Conservation (phyloP, 805 yeast species). For the Yarrowia sp. region DNA sequence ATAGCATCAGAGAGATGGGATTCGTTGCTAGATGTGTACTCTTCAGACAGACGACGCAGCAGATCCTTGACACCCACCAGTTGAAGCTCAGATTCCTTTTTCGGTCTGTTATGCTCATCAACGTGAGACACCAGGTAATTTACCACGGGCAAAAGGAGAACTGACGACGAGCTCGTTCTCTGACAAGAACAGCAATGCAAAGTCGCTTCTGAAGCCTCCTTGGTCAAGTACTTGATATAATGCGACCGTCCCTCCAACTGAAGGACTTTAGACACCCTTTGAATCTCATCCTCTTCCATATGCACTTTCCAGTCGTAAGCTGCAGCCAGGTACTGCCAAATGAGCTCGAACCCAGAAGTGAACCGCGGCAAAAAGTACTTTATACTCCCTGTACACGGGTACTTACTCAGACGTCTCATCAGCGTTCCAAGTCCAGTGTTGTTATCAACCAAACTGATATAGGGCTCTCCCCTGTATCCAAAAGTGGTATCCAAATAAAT, state of each 20-base stretch:
- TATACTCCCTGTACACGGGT: constrained; percentile 10
- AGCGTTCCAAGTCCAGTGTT: constrained; percentile 3
- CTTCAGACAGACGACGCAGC: constrained; percentile 2
- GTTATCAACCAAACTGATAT: constrained; percentile 16
- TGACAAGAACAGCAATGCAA: constrained; percentile 30
- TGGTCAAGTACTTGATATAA: constrained; percentile 10
- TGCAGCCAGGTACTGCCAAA: constrained; percentile 29
- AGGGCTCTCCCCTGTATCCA: constrained; percentile 31
- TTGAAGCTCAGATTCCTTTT: constrained; percentile 2
- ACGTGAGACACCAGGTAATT: constrained; percentile 10
- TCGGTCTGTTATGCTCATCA: constrained; percentile 28
- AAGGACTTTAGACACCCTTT: constrained; percentile 3
- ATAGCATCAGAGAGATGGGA: constrained; percentile 8
- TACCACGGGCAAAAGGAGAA: constrained; percentile 10
- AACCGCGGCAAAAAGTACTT: constrained; percentile 17
- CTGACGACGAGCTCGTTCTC: constrained; percentile 1
- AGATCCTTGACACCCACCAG: constrained; percentile 5
- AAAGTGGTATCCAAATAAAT: constrained; percentile 33
- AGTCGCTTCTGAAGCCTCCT: constrained; percentile 10
- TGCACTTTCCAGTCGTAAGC: constrained; percentile 37
- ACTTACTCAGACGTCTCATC: not conserved
- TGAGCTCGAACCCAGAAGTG: constrained; percentile 29
- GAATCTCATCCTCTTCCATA: constrained; percentile 28
- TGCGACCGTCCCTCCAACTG: constrained; percentile 17
- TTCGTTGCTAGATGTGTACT: constrained; percentile 13